phyloP scores from a whole-genome alignment of 805 yeast genomes.

The Zygosaccharomyces gambellarensis region DNA sequence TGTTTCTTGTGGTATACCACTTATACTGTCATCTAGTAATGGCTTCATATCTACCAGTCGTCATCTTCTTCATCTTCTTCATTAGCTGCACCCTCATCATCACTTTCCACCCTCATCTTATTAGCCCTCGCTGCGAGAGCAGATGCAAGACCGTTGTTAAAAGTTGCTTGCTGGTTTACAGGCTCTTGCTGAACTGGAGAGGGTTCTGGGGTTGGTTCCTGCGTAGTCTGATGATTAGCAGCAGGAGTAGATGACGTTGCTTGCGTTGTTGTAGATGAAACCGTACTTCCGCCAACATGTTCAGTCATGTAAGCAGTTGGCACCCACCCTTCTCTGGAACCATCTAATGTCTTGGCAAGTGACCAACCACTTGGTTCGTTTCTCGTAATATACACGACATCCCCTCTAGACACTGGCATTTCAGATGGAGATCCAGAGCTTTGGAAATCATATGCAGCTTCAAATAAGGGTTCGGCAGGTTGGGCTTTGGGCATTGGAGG shows the following conservation, averaged over 20 bases:
- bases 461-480: slow-evolving; percentile 70
- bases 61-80: slow-evolving; percentile 48
- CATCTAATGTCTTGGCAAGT: slow-evolving; percentile 72
- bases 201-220: slow-evolving; percentile 10
- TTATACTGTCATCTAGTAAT: neutral
- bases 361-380: slow-evolving; percentile 93
- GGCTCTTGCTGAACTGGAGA: slow-evolving; percentile 1
- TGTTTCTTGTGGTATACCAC: neutral
- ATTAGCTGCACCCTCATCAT: slow-evolving; percentile 65
- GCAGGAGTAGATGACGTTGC: slow-evolving; percentile 20
- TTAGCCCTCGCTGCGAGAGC: slow-evolving; percentile 80
- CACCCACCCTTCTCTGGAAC: slow-evolving; percentile 88
- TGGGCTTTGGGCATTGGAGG: slow-evolving; percentile 59
- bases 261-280: slow-evolving; percentile 33
- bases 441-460: slow-evolving; percentile 82
- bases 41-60: slow-evolving; percentile 26
- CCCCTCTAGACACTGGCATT: slow-evolving; percentile 71
- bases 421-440: slow-evolving; percentile 83
- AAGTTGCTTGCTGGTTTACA: slow-evolving; percentile 22
- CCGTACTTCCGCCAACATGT: slow-evolving; percentile 41
- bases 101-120: slow-evolving; percentile 53
- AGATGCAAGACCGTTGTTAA: slow-evolving; percentile 85
- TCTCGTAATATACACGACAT: slow-evolving; percentile 63
- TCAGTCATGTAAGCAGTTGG: slow-evolving; percentile 86
- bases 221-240: slow-evolving; percentile 18